phyloP scores from a whole-genome alignment of 176 grass and related monocot genomes.

The barley (Hordeum vulgare) region MorexV3_pseudomolecules_assembly NC_058520.1:584461778-584462277 shows the following conservation, averaged over 20 bases:
- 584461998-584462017: neutral
- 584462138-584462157: neutral
- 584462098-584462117: neutral
- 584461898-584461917: neutral
- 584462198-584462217: neutral
- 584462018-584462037: neutral
- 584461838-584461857: neutral
- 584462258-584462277: neutral
- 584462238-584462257: neutral
- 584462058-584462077: neutral
- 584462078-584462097: neutral
- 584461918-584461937: neutral
- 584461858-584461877: neutral
- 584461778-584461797: no score
- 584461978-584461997: neutral
- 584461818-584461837: no score
- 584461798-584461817: no score
- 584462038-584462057: neutral
- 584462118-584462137: neutral
- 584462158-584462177: neutral
- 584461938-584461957: neutral
- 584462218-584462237: neutral
- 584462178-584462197: neutral
- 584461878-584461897: neutral
- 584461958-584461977: neutral